Evolutionary conservation across 1,284 basidiomycete genomes (phyloP), one percentile per base, ranked within the genome.

Genomic region (Tausonia pullulans): DNA sequence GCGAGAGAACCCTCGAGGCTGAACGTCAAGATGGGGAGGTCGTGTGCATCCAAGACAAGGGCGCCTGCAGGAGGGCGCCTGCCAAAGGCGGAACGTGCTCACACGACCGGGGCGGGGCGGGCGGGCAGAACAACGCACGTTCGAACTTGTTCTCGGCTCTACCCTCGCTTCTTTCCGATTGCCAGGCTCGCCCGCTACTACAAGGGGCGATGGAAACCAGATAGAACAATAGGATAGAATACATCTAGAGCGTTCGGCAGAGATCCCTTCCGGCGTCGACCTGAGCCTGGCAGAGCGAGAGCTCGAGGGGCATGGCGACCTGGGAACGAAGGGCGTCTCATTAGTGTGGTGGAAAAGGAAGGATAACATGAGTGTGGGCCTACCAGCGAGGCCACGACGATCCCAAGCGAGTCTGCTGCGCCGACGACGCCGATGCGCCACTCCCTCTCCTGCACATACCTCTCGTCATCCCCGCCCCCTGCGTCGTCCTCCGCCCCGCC

Each of bases 341-440:
- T 14, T 4, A 56, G 13, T 4, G 39, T 53, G n/a, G 3, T 7
- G 51, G 16, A 0, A 52, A 46, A 13, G 13, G 5, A 5, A 8
- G 5, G n/a, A 10, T 14, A 27, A 48, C 14, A 52, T 14, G 4
- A 14, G 46, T 44, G 11, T 14, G 50, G 14, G 46, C 64, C 11
- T 40, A 65, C 64, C 10, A 93, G 72, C 14, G 86, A 83, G 1
- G 90, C 91, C 53, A 87, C 74, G 16, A 94, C 76, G 67, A 94
- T 92, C 0, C 90, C 90, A 60, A 40, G 53, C 9, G 51, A 52
- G 45, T 61, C 60, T 13, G 48, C 60, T 55, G 58, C 43, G 16
- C 90, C 90, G 48, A 91, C 85, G 0, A 87, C 89, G 7, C 90
- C 90, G 66, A 94, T 94, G 77, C 85, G 85, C 76, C 93, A 94